Evolutionary conservation across 2,329 filamentous ascomycete genomes (phyloP).

Genomic region (Ophiostoma pallidulum): DNA sequence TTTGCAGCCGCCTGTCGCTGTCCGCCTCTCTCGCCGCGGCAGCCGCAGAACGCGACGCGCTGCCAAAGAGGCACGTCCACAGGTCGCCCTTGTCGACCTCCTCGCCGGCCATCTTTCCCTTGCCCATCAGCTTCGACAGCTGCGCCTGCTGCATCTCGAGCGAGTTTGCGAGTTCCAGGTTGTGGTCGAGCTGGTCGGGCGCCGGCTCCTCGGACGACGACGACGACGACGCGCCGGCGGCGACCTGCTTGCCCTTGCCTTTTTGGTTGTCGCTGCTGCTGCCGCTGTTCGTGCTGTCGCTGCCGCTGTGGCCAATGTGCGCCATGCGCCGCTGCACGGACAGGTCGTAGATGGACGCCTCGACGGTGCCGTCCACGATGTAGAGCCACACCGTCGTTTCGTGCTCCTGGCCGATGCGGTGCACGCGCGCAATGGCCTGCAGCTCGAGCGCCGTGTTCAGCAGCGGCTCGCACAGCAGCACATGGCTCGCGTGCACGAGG

Average conservation of each 20-base stretch:
- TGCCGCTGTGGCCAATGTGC: conserved; percentile 47
- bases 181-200: conserved; percentile 45
- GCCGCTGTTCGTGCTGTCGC: neutral
- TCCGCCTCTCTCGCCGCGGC: neutral
- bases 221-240: neutral
- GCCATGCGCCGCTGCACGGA: conserved; percentile 69
- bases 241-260: conserved; percentile 11
- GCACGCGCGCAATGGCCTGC: conserved; percentile 89
- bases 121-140: conserved; percentile 60
- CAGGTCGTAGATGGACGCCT: conserved; percentile 83
- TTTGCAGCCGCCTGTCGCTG: conserved; percentile 7
- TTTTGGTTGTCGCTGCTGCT: conserved; percentile 26
- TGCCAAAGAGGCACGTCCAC: conserved; percentile 81
- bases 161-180: conserved; percentile 75
- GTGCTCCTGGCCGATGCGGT: conserved; percentile 83
- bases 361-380: conserved; percentile 80
- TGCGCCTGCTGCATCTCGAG: conserved; percentile 68
- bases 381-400: conserved; percentile 95
- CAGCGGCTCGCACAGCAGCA: conserved; percentile 88
- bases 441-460: conserved; percentile 90
- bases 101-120: conserved; percentile 65
- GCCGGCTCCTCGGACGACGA: conserved; percentile 30
- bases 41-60: no score
- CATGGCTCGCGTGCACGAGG: conserved; percentile 84
- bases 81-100: conserved; percentile 68